Conservation (phyloP, 371 early-diverging fungal species). For the Zancudomyces culisetae region DNA sequence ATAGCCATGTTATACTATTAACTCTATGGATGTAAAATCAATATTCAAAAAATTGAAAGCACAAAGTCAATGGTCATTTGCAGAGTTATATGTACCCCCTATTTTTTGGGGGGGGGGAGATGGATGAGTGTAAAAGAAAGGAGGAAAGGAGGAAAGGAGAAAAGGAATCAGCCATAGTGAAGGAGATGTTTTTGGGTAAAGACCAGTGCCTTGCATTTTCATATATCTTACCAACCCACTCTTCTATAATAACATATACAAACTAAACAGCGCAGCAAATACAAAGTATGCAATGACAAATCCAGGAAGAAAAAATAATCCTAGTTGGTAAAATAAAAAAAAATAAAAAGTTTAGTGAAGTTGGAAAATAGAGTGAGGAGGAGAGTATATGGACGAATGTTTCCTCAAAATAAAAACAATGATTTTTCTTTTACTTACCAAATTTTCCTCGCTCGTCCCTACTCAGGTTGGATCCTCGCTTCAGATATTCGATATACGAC, state of each 20-base stretch:
- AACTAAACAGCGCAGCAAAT: conserved; percentile 22
- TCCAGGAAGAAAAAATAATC: no score
- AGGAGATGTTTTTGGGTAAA: neutral
- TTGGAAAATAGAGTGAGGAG: no score
- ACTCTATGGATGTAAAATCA: no score
- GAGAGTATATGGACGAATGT: no score
- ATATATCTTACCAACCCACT: conserved; percentile 5
- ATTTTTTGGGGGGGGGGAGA: no score
- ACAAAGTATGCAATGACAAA: conserved; percentile 23
- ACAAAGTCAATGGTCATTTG: no score
- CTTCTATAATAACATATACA: conserved; percentile 23
- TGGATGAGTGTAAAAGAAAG: neutral
- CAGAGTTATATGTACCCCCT: no score
- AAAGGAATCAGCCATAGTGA: neutral
- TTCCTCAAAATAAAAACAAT: no score
- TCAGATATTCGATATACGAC: conserved; percentile 20
- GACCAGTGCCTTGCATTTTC: no score
- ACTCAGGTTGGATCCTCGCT: conserved; percentile 16
- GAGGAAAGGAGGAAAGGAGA: neutral
- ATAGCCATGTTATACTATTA: no score
- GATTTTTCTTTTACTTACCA: conserved; percentile 1
- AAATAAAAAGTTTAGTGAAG: neutral
- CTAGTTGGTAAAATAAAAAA: neutral
- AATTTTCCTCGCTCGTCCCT: conserved; percentile 23
- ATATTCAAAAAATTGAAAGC: no score